Evolutionary conservation across 257 asterid genomes (phyloP).

Genomic region (Nicotiana otophora): DNA sequence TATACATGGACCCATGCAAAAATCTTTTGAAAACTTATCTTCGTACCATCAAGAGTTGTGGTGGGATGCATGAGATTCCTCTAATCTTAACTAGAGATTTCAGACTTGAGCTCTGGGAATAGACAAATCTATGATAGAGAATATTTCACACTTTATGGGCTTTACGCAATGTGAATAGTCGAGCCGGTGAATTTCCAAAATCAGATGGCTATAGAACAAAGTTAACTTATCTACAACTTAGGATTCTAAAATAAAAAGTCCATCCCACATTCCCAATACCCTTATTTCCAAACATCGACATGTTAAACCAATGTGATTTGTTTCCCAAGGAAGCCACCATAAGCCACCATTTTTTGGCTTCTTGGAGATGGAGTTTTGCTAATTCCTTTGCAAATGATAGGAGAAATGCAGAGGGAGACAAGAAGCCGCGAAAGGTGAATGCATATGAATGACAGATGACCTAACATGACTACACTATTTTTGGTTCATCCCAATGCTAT

Average conservation of each 20-base stretch:
- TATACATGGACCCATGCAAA: slow-evolving; percentile 10
- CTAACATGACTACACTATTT: slow-evolving; percentile 21
- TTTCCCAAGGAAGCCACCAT: slow-evolving; percentile 28
- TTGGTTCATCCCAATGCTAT: slow-evolving; percentile 30
- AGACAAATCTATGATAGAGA: no score
- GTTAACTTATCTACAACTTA: slow-evolving; percentile 28
- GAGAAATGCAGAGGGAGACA: slow-evolving; percentile 6
- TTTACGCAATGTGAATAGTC: no score
- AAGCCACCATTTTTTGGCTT: slow-evolving; percentile 34
- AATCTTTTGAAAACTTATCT: slow-evolving; percentile 5
- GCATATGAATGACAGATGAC: slow-evolving; percentile 23
- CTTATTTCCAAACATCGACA: slow-evolving; percentile 1
- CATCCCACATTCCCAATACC: background rate
- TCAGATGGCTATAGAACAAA: no score
- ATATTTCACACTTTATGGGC: no score
- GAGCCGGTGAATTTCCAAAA: no score
- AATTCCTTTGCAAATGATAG: background rate
- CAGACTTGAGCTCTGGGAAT: no score
- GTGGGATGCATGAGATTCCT: no score
- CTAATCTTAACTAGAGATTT: no score
- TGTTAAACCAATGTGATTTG: slow-evolving; percentile 21
- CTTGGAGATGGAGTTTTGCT: slow-evolving; percentile 53
- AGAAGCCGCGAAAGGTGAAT: slow-evolving; percentile 10
- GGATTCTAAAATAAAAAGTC: slow-evolving; percentile 28
- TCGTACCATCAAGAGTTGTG: no score